Conservation (phyloP, 441 rosid species). For the Erodium moschatum region DNA sequence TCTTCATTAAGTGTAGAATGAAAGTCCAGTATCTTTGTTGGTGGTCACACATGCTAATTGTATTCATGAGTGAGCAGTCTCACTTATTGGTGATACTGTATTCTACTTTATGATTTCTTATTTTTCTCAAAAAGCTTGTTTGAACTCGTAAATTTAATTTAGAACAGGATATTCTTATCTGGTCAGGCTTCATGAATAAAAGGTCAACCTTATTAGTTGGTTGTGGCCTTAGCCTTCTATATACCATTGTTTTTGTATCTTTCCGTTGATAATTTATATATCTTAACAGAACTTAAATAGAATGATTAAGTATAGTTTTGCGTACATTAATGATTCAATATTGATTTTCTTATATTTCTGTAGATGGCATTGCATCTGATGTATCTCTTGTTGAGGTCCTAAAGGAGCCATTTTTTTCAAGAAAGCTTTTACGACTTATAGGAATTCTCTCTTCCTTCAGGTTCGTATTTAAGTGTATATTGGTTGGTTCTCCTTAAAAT, state of each 20-base stretch:
- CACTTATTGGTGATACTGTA: not conserved
- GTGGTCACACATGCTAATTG: not conserved
- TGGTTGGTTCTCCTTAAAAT: constrained; percentile 7
- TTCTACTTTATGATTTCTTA: not conserved
- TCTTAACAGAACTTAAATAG: no score
- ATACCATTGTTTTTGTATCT: no score
- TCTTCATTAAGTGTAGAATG: constrained; percentile 10
- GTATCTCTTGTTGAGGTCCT: constrained; percentile 43
- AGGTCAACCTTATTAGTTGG: not conserved
- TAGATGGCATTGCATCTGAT: constrained; percentile 45
- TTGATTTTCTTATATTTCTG: constrained; percentile 22
- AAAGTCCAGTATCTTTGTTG: constrained; percentile 6
- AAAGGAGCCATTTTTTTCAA: constrained; percentile 78
- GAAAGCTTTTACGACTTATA: constrained; percentile 64
- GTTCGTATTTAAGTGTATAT: constrained; percentile 36
- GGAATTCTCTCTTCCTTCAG: constrained; percentile 76
- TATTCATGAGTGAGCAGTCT: not conserved
- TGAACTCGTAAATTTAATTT: not conserved
- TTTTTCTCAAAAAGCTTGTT: not conserved
- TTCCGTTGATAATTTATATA: no score
- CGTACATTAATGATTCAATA: constrained; percentile 3
- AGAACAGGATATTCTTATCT: no score
- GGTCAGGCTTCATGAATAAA: not conserved
- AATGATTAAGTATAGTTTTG: not conserved
- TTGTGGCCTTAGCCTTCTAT: not conserved